phyloP scores from a whole-genome alignment of 768 basidiomycete genomes.

The Suillus clintonianus region DNA sequence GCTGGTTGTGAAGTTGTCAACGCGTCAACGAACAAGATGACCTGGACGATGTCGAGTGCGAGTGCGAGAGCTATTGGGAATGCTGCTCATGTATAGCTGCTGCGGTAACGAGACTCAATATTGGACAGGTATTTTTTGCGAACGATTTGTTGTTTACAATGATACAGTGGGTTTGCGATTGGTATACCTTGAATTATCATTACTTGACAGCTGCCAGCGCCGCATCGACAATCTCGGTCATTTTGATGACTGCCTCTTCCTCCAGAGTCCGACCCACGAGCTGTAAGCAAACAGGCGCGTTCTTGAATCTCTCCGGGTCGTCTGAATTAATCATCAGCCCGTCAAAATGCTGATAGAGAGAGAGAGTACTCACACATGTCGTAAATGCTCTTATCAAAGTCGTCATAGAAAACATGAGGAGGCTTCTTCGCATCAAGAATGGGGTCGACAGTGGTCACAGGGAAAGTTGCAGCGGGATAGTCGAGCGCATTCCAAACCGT shows the following conservation, averaged over 20 bases:
- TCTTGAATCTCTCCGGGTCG: slow-evolving; percentile 53
- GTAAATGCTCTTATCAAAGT: slow-evolving; percentile 49
- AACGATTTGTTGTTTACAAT: too few species aligned
- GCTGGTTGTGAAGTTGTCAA: too few species aligned
- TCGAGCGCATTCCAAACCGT: slow-evolving; percentile 67
- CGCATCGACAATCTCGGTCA: slow-evolving; percentile 64
- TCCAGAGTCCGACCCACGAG: slow-evolving; percentile 68
- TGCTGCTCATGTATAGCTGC: too few species aligned
- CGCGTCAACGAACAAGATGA: too few species aligned
- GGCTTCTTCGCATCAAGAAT: slow-evolving; percentile 48
- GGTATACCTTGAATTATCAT: too few species aligned
- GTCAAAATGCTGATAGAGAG: background rate
- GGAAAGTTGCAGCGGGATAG: slow-evolving; percentile 60
- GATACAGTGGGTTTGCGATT: too few species aligned
- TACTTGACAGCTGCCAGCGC: slow-evolving; percentile 40
- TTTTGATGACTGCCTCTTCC: slow-evolving; percentile 71
- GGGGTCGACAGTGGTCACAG: slow-evolving; percentile 62
- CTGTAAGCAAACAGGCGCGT: slow-evolving; percentile 66
- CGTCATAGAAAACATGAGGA: slow-evolving; percentile 46
- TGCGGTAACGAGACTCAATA: too few species aligned
- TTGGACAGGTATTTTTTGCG: too few species aligned
- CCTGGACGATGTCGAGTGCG: too few species aligned
- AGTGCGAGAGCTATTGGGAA: too few species aligned
- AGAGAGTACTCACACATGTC: slow-evolving; percentile 51
- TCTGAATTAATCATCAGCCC: slow-evolving; percentile 40